These are phyloP conservation scores for Xylaria sp. DNA, from an alignment of 2,329 filamentous ascomycete genomes.

Conservation along the genomic window DNA sequence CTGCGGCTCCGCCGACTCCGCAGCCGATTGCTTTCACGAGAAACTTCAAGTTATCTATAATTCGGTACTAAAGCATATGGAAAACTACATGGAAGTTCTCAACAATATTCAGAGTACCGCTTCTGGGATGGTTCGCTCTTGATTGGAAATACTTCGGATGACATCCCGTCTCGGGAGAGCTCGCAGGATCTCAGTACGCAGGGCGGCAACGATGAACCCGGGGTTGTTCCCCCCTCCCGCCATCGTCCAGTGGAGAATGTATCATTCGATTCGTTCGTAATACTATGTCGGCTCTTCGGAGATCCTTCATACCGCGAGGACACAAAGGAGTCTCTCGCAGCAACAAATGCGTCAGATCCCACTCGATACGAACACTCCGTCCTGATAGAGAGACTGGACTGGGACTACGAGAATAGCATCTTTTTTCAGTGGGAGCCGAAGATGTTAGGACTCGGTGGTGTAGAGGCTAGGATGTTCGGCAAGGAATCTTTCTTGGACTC, in stretches of 20 bases:
- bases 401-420: constrained; percentile 5
- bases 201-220: not conserved
- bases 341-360: not conserved
- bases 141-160: not conserved
- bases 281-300: constrained; percentile 7
- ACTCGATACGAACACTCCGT: constrained; percentile 10
- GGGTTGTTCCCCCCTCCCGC: not conserved
- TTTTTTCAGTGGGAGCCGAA: constrained; percentile 8
- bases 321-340: constrained; percentile 1
- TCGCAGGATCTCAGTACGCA: not conserved
- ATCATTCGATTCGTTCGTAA: constrained; percentile 2
- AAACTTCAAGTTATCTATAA: constrained; percentile 2
- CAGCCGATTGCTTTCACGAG: not conserved
- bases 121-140: too few species aligned
- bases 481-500: constrained; percentile 12
- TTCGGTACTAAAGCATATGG: not conserved
- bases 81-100: not conserved
- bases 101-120: not conserved
- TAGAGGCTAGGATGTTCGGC: not conserved
- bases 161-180: not conserved
- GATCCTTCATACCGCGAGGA: not conserved
- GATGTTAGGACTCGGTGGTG: not conserved
- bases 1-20: not conserved
- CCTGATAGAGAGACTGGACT: not conserved
- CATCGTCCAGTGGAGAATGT: not conserved